These are phyloP conservation scores for Pseudopithomyces chartarum DNA, from an alignment of 2,329 filamentous ascomycete species.

Conservation along the genomic window DNA sequence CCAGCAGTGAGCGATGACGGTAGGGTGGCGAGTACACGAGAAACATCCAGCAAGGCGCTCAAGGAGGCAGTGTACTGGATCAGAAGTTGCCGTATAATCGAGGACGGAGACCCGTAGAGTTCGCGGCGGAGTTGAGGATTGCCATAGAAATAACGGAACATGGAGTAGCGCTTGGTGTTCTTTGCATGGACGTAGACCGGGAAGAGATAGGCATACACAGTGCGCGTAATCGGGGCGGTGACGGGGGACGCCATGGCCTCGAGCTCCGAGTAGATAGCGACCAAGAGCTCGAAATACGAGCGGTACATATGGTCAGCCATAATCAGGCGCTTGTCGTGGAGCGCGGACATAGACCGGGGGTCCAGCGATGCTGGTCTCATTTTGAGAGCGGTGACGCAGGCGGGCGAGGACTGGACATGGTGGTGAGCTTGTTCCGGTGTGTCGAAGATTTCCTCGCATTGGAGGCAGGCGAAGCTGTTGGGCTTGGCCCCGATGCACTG, in stretches of 20 bases:
- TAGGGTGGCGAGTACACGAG: neutral
- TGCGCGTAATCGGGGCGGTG: neutral
- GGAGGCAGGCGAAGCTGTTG: neutral
- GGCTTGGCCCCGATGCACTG: neutral
- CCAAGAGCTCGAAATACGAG: neutral
- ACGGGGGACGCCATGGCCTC: neutral
- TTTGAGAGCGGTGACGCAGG: neutral
- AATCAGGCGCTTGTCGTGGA: neutral
- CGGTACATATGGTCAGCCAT: neutral
- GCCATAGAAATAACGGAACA: neutral
- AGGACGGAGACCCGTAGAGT: too few relatives aligned
- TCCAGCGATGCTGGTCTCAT: neutral
- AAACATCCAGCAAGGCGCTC: neutral
- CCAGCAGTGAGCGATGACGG: neutral
- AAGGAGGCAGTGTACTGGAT: neutral
- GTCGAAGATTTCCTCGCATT: neutral
- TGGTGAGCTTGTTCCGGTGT: neutral
- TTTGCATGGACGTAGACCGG: neutral
- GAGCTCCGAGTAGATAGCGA: neutral
- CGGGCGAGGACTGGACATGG: neutral
- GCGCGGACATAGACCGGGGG: neutral
- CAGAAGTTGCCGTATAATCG: neutral
- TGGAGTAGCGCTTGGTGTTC: neutral
- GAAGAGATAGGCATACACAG: neutral
- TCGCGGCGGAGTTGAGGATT: neutral